A percentile compares a stretch with the other conserved stretches of the same genome.
Conservation (phyloP, 331 rosid genomes). For the Malus hybrid region DNA sequence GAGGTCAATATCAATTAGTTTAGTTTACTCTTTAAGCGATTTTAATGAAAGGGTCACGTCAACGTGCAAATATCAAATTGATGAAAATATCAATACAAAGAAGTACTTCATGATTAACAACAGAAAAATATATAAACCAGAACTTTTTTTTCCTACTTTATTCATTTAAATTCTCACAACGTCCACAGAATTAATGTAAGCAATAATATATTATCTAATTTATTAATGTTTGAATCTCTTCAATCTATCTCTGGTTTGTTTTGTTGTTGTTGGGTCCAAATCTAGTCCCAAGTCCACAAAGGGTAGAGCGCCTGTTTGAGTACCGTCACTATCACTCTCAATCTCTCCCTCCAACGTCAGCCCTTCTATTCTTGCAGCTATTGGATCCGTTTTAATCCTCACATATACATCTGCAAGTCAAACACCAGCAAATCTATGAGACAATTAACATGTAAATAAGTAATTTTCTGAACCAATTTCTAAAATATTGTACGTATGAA, state of each 20-base stretch:
- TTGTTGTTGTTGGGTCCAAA: conserved; percentile 4
- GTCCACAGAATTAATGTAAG: neutral
- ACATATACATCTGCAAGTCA: conserved; percentile 25
- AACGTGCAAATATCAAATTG: too few relatives aligned
- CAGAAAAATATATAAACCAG: neutral
- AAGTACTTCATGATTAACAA: too few relatives aligned
- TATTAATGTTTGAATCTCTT: neutral
- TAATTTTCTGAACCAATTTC: too few relatives aligned
- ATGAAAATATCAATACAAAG: too few relatives aligned
- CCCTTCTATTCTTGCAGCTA: conserved; percentile 36
- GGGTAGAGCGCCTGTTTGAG: conserved; percentile 47
- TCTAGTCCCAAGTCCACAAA: conserved; percentile 22
- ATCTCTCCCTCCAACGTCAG: conserved; percentile 66
- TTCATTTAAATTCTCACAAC: neutral
- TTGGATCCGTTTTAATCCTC: conserved; percentile 23
- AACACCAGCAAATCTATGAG: neutral
- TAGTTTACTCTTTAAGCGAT: too few relatives aligned
- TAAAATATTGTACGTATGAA: too few relatives aligned
- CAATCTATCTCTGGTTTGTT: conserved; percentile 12
- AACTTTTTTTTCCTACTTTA: neutral
- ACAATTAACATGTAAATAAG: neutral
- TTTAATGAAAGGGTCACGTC: too few relatives aligned
- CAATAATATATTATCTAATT: neutral
- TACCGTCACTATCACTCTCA: conserved; percentile 55
- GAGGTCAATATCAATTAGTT: too few relatives aligned